Base-by-base conservation (phyloP, 768 basidiomycete genomes). In the Lanmaoa rubissima region DNA sequence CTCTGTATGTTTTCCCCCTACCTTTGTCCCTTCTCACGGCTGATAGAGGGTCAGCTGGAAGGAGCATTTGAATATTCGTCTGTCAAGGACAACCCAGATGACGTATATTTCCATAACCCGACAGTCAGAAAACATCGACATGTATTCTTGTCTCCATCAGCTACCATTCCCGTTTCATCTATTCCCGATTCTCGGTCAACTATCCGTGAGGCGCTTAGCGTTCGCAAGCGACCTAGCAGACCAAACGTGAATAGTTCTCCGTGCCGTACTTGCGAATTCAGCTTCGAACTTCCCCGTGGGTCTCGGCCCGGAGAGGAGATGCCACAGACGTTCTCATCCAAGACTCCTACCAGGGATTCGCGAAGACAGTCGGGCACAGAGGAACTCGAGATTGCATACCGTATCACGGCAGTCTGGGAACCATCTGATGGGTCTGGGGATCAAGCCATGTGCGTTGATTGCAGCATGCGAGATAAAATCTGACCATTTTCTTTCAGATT, bases 331-430 rank as follows among this genome's bases (percentile, higher is more conserved):
- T 86, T 86, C 63, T 75, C 74, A 32, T 71, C 75, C 8, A 68
- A 75, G 9, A 71, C 69, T 10, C 68, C 75, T 16, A 62, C 69
- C 9, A 62, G 61, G 14, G 57, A 64, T 42, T 65, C 59, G 17
- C 54, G 57, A 28, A 67, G 72, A 5, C 68, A 65, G 14, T 55
- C 71, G 0, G 54, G 49, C 26, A 65, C 61, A 40, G 79, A 79
- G 55, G 71, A 71, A 35, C 63, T 75, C 9, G 73, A 78, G 47
- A 76, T 88, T 2, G 68, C 76, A 35, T 90, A 90, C 65, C 78
- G 74, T 47, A 66, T 90, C 21, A 74, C 74, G 14, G 84, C 79
- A 6, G 62, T 75, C 10, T 88, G 88, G 87, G 82, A 87, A 64
- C 75, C 83, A 0, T 69, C 54, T 31, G 77, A 79, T 51, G 74